Base-by-base conservation (phyloP, 768 basidiomycete species). In the Tubosaeta brunneosetosa region DNA sequence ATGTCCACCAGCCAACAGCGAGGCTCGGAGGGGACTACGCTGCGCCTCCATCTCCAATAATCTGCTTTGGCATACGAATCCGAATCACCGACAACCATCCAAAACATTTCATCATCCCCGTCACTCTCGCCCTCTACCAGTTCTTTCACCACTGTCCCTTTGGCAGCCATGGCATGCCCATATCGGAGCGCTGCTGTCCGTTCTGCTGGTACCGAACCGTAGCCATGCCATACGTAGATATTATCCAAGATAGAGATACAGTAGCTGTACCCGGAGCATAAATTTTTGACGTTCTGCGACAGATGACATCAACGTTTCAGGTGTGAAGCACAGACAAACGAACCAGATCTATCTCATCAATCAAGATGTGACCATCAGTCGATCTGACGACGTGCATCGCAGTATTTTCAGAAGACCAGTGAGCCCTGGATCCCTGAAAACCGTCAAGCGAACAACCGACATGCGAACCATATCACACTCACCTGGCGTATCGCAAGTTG, bases 191-290 rank as follows among this genome's bases (percentile, higher is more conserved):
- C 87, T 6, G 83, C 86, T 29, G 73, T 59, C 51, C 82, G 79
- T 67, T 93, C 91, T 31, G 59, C 55, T 6, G 73, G 43, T 13
- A 73, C 73, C 3, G 90, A 84, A 25, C 91, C 91, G 48, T 79
- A 74, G 4, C 91, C 91, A 64, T 91, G 75, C 91, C 91, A 93
- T 32, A 92, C 80, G 58, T 89, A 91, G 34, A 86, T 71, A 3
- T 81, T 80, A 33, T 81, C 81, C 54, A 92, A 70, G 43, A 91
- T 73, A 3, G 84, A 80, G 33, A 90, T 57, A 59, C 88, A 91
- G 65, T 87, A 91, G 59, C 87, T 89, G 67, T 83, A 92, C n/a
- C 79, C 91, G 10, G 90, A 91, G 64, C 90, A 92, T 1, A 93
- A 71, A 61, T 86, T 88, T 53, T 73, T 78, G 57, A 85, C 70